Percentiles rank a stretch among this genome's conserved stretches.
Conservation (phyloP, 2,329 filamentous ascomycete genomes). For the Apiospora kogelbergensis region DNA sequence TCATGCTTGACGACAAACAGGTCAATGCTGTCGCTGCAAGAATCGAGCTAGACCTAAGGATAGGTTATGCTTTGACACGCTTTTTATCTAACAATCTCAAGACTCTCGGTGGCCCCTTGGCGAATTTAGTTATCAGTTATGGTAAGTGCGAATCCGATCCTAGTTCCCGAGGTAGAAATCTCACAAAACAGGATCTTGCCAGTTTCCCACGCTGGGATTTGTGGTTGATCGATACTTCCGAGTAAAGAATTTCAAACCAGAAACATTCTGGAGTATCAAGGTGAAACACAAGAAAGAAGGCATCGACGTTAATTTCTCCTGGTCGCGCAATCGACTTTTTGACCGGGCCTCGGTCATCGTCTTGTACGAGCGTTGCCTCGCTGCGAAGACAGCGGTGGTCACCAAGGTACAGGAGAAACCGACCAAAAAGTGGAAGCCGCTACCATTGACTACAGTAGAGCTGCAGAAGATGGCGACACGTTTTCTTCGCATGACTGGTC, state of each 20-base stretch:
- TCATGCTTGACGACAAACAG: slow-evolving; percentile 79
- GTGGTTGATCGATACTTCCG: slow-evolving; percentile 95
- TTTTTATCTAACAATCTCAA: slow-evolving; percentile 81
- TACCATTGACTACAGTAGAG: slow-evolving; percentile 93
- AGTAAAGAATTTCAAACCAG: slow-evolving; percentile 90
- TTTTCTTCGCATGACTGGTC: slow-evolving; percentile 86
- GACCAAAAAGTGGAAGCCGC: slow-evolving; percentile 88
- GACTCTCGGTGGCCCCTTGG: slow-evolving; percentile 65
- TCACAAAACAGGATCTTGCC: slow-evolving; percentile 68
- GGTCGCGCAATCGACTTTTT: slow-evolving; percentile 81
- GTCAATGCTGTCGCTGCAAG: slow-evolving; percentile 84
- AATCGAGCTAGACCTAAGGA: slow-evolving; percentile 89
- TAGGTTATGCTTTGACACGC: slow-evolving; percentile 89
- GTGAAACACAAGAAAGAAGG: slow-evolving; percentile 75
- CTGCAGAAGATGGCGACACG: slow-evolving; percentile 92
- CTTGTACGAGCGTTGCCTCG: slow-evolving; percentile 82
- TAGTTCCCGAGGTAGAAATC: background rate
- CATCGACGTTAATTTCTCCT: slow-evolving; percentile 80
- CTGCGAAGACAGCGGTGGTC: slow-evolving; percentile 74
- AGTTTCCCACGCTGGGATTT: slow-evolving; percentile 95
- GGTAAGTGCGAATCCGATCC: slow-evolving; percentile 48
- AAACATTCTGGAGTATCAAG: slow-evolving; percentile 90
- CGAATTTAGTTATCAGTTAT: slow-evolving; percentile 73
- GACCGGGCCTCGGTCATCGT: slow-evolving; percentile 80
- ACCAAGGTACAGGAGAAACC: slow-evolving; percentile 86